phyloP scores from a whole-genome alignment of 148 eudicot species.

The Pouteria glomerata region DNA sequence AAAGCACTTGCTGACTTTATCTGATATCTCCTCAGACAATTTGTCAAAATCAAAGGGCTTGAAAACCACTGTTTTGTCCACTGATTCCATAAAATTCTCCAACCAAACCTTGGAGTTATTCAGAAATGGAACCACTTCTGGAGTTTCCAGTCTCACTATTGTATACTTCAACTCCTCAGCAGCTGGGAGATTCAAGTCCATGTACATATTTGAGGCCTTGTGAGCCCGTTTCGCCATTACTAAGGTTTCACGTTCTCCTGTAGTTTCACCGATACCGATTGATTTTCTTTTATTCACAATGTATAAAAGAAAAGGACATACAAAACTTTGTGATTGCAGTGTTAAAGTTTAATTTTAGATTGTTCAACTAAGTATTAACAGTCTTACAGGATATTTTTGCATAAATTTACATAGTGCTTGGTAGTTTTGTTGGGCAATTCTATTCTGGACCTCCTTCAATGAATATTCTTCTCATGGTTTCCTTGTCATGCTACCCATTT shows the following conservation, averaged over 20 bases:
- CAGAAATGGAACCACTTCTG: slow-evolving; percentile 12
- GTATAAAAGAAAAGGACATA: no score
- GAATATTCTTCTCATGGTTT: no score
- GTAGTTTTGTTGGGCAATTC: no score
- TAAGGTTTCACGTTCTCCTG: slow-evolving; percentile 5
- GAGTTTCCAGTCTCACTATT: slow-evolving; percentile 8
- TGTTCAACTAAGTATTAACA: neutral
- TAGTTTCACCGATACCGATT: slow-evolving; percentile 18
- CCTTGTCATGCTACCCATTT: no score
- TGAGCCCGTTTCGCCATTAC: slow-evolving; percentile 41
- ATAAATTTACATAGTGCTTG: no score
- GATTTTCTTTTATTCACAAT: slow-evolving; percentile 60
- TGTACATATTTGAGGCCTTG: slow-evolving; percentile 25
- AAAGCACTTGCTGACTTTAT: slow-evolving; percentile 31
- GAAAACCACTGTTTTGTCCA: slow-evolving; percentile 46
- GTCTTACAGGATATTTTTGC: neutral
- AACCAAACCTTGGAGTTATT: slow-evolving; percentile 38
- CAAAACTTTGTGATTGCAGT: no score
- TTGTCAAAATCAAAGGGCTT: slow-evolving; percentile 58
- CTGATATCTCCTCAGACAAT: slow-evolving; percentile 33
- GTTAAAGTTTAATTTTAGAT: no score
- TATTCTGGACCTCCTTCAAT: no score
- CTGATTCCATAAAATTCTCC: slow-evolving; percentile 37
- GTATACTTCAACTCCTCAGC: slow-evolving; percentile 34
- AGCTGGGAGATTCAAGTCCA: slow-evolving; percentile 79